Percentiles rank a stretch among this genome's conserved stretches.
Conservation (phyloP, 2,329 filamentous ascomycete genomes). For the Dichotomopilus funicola region DNA sequence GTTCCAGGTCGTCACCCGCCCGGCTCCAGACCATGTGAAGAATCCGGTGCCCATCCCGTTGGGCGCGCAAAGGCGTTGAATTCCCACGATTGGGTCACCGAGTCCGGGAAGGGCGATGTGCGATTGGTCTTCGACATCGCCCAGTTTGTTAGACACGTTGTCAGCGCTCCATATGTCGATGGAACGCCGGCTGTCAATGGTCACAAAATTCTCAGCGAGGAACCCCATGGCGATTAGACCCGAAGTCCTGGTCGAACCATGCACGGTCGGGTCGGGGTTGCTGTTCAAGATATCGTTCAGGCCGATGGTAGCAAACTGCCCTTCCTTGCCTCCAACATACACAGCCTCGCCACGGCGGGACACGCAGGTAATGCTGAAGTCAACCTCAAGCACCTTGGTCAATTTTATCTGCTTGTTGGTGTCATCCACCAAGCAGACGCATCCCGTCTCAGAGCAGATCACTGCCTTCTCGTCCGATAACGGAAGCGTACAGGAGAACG, state of each 20-base stretch:
- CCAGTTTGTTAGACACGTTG: slow-evolving; percentile 35
- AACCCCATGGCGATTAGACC: slow-evolving; percentile 64
- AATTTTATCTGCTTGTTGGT: slow-evolving; percentile 65
- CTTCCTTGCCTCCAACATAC: slow-evolving; percentile 64
- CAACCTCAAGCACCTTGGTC: slow-evolving; percentile 56
- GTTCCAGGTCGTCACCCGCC: slow-evolving; percentile 78
- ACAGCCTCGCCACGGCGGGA: slow-evolving; percentile 52
- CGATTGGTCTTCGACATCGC: slow-evolving; percentile 30
- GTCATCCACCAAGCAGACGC: slow-evolving; percentile 84
- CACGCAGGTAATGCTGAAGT: slow-evolving; percentile 63
- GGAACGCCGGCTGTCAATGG: slow-evolving; percentile 67
- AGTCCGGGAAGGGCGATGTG: slow-evolving; percentile 55
- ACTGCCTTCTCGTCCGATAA: slow-evolving; percentile 70
- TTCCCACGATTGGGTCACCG: slow-evolving; percentile 63
- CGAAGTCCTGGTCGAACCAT: slow-evolving; percentile 33
- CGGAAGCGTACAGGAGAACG: slow-evolving; percentile 70
- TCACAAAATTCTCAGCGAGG: slow-evolving; percentile 59
- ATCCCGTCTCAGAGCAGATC: slow-evolving; percentile 79
- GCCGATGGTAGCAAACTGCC: slow-evolving; percentile 49
- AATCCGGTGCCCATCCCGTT: slow-evolving; percentile 64
- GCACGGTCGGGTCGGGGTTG: slow-evolving; percentile 31
- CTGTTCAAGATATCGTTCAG: slow-evolving; percentile 43
- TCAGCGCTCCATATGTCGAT: slow-evolving; percentile 60
- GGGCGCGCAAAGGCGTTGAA: slow-evolving; percentile 56
- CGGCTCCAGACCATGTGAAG: slow-evolving; percentile 81